Base-by-base conservation (phyloP, 306 rosid species). In the Castanopsis chinensis region DNA sequence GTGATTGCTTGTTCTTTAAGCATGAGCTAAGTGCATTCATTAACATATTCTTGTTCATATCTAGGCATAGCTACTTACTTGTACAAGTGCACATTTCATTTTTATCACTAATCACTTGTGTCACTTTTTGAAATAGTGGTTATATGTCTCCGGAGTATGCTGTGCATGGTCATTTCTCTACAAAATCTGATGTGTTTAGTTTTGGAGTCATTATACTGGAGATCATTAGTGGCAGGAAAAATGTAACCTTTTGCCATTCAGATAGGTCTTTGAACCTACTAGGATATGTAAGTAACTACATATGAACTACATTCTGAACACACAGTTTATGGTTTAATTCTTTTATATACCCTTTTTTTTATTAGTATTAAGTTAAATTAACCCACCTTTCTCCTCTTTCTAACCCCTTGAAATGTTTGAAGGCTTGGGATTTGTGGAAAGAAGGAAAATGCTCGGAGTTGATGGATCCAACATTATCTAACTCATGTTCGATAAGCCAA, bases 131-230 rank as follows among this genome's bases (percentile, higher is more conserved):
- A 53, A 27, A 23, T 23, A 69, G 67, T 33, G 83, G 78, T 15
- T 79, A 72, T 21, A 79, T 77, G 81, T 61, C 81, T 6, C 73
- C 74, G 0, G 81, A 76, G 11, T 71, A 81, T 70, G 85, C 69
- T 30, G 74, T 82, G 19, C 28, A 71, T 5, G 78, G 78, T 21
- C 35, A 51, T 63, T 82, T 81, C 51, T 76, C 81, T 4, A 28
- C 51, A 41, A 76, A 76, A 71, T 82, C 71, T 21, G 78, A 76
- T 55, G 59, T 77, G 17, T 61, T 71, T 9, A 61, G 81, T 13
- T 82, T 51, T 23, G 85, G 78, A 35, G 78, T 77, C 51, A 61
- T 82, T 27, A 18, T 77, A 2, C 45, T 77, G 1, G 74, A 71
- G 61, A 82, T 76, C 12, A 41, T 71, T 14, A 76, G 81, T 60